Base-by-base conservation (phyloP, 495 filamentous ascomycete species). In the Hypoxylon cercidicola region DNA sequence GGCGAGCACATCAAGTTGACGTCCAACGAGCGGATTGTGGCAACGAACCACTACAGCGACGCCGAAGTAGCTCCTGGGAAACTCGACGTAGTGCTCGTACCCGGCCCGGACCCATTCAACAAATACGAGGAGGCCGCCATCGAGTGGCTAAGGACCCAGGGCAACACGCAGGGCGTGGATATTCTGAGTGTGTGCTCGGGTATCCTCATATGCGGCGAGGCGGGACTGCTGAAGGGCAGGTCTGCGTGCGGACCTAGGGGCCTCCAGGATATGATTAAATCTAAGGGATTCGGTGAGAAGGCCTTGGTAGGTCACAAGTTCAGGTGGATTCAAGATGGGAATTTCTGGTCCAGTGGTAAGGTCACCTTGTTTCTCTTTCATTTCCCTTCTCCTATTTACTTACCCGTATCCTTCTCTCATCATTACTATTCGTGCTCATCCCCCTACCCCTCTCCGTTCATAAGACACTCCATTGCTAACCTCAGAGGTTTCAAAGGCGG, bases 331-430 rank as follows among this genome's bases (percentile, higher is more conserved):
- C 70, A 75, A 37, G 85, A 88, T 71, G 86, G 85, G n/a, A 85
- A 84, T 65, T 64, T 89, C 15, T 88, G 87, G 86, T 81, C 78
- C 11, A 77, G 82, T 60, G 86, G 85, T 88, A 77, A 50, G 82
- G 74, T 56, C n/a, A 30, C 16, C 40, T 46, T 34, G 13, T 48
- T 19, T 58, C 44, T 5, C 25, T 46, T 41, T 41, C 41, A 8
- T 16, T 35, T 55, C 44, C 19, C 30, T n/a, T 19, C 30, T 55
- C 46, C 23, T 55, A 16, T 9, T 37, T 32, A 32, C 30, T 32
- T 32, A 10, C 30, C 34, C 34, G 2, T 12, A 4, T 11, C 8
- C 10, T 11, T 11, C 34, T 37, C 13, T 37, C 34, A n/a, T 32
- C 30, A 32, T 37, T 37, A 12, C 13, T 35, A 12, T n/a, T n/a